Evolutionary conservation across 2,329 filamentous ascomycete species (phyloP), one percentile per base, ranked within the genome.

Genomic region (Fusarium sp.): DNA sequence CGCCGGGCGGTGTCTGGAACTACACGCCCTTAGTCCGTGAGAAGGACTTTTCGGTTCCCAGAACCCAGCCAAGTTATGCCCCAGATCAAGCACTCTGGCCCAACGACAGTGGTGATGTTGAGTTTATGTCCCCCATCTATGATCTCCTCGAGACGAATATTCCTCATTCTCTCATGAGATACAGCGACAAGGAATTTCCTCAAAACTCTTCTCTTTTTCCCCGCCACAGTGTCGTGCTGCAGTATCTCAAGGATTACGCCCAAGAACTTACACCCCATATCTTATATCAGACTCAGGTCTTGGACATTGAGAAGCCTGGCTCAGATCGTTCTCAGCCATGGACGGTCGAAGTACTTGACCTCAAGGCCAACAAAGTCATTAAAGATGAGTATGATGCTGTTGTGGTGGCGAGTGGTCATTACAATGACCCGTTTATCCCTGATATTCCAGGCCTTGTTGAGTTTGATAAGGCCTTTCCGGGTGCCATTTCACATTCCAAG

Each of bases 81-180:
- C 74, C 76, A 5, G 79, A 84, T 80, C 88, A 86, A 84, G 74
- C 75, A 17, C 73, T 78, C 6, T 64, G 65, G 56, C 61, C 75
- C n/a, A 71, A 73, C 17, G 65, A 72, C 3, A 56, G 60, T 19
- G 54, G 54, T 2, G 68, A 68, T 32, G 80, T 85, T 4, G 78
- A 84, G 4, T 92, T 92, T 67, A 80, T 90, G n/a, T 91, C 90
- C 4, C 90, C 91, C 0, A 82, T 93, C 45, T 94, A 94, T 75
- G 87, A 91, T 51, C 79, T 82, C 14, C 80, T 94, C 4, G 90
- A 94, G 75, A 92, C 91, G 2, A 95, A 95, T 75, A 92, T 94
- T 35, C 91, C 92, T 0, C 85, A 90, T 58, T 82, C 82, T 1
- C 76, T 94, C 32, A 94, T 95, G 92, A 82, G 84, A 13, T 94